These are phyloP conservation scores for Cryphonectria radicalis DNA, from an alignment of 2,329 filamentous ascomycete species.

Conservation along the genomic window DNA sequence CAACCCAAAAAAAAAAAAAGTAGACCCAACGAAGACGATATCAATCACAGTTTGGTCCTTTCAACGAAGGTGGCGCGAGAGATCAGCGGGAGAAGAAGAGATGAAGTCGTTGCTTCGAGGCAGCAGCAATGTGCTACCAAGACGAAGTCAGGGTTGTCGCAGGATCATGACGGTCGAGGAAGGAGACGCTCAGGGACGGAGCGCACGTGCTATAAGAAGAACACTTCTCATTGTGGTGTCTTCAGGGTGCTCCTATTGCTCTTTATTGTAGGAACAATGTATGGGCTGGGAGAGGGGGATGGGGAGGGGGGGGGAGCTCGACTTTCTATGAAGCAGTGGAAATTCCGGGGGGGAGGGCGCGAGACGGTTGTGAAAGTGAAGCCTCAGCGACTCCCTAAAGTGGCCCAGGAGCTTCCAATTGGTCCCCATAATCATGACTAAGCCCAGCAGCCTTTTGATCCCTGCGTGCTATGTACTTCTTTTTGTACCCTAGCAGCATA, in stretches of 20 bases:
- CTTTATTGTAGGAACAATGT: background rate
- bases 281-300: background rate
- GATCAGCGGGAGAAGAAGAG: background rate
- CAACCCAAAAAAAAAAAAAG: background rate
- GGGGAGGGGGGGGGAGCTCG: background rate
- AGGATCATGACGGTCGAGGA: constrained; percentile 20
- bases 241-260: constrained; percentile 8
- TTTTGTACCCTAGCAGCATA: background rate
- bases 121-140: constrained; percentile 25
- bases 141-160: constrained; percentile 21
- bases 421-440: background rate
- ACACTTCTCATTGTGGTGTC: background rate
- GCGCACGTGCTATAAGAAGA: constrained; percentile 1
- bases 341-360: background rate
- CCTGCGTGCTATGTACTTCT: background rate
- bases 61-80: background rate
- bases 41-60: background rate
- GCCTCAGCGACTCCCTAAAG: background rate
- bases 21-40: background rate
- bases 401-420: background rate
- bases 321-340: background rate
- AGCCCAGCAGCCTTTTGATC: background rate
- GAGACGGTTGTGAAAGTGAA: background rate
- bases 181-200: constrained; percentile 17
- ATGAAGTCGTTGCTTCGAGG: constrained; percentile 5